Conservation (phyloP, 441 rosid genomes). For the Hura crepitans region DNA sequence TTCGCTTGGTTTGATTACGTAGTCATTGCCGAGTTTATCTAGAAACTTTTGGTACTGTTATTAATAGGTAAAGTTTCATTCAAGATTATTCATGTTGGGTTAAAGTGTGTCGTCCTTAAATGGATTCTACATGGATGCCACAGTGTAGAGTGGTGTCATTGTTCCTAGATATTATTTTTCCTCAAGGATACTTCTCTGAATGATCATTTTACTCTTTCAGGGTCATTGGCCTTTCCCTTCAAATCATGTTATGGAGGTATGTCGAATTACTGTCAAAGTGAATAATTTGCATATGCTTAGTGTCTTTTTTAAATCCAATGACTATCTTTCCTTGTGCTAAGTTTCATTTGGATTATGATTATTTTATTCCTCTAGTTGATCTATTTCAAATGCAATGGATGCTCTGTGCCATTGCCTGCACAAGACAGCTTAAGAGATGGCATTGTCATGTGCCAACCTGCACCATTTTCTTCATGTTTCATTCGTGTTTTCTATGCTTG, state of each 20-base stretch:
- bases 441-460: neutral
- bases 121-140: neutral
- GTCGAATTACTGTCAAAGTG: conserved; percentile 16
- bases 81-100: neutral
- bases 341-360: neutral
- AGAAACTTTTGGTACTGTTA: neutral
- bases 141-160: neutral
- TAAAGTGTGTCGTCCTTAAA: neutral
- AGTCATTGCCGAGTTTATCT: neutral
- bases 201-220: conserved; percentile 40
- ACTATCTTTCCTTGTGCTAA: neutral
- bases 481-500: neutral
- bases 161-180: neutral
- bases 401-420: neutral
- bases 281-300: conserved; percentile 12
- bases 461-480: neutral
- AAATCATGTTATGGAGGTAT: conserved; percentile 84
- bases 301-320: neutral
- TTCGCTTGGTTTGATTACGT: too few species aligned
- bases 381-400: too few species aligned
- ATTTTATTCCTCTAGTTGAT: too few species aligned
- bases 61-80: neutral
- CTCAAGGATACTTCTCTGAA: neutral
- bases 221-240: conserved; percentile 96
- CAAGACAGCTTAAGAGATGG: neutral